A percentile compares a stretch with the other conserved stretches of the same genome.
Conservation (phyloP, 2,329 filamentous ascomycete genomes). For the Neonectria faginata region DNA sequence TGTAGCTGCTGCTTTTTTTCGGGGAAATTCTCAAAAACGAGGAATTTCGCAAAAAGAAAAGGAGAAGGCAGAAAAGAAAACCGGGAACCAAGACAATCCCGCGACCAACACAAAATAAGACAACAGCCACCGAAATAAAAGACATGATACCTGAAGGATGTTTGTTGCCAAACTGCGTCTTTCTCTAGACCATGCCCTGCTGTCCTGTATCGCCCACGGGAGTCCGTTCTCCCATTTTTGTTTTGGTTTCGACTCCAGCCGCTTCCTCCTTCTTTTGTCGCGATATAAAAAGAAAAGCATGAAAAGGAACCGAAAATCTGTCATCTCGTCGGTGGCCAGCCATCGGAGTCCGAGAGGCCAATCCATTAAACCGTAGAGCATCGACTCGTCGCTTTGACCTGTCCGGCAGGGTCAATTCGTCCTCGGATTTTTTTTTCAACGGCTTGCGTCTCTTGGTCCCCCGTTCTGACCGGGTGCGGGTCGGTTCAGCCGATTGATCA, state of each 20-base stretch:
- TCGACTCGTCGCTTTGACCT: slow-evolving; percentile 40
- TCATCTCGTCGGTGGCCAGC: slow-evolving; percentile 34
- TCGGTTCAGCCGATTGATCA: slow-evolving; percentile 65
- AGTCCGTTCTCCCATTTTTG: slow-evolving; percentile 29
- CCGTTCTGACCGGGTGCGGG: slow-evolving; percentile 33
- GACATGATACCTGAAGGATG: slow-evolving; percentile 35
- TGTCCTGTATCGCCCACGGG: slow-evolving; percentile 41
- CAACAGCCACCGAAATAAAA: slow-evolving; percentile 28
- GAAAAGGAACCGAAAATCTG: slow-evolving; percentile 37
- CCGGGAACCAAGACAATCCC: slow-evolving; percentile 24
- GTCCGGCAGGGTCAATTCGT: slow-evolving; percentile 44
- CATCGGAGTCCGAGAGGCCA: slow-evolving; percentile 27
- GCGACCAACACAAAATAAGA: slow-evolving; percentile 31
- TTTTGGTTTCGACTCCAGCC: slow-evolving; percentile 34
- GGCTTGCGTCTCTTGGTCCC: slow-evolving; percentile 37
- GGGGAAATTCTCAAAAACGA: slow-evolving; percentile 22
- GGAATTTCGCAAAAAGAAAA: slow-evolving; percentile 14
- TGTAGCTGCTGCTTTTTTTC: slow-evolving; percentile 39
- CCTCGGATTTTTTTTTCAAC: slow-evolving; percentile 31
- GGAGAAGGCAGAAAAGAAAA: slow-evolving; percentile 30
- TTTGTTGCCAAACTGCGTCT: slow-evolving; percentile 51
- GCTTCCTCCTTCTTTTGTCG: slow-evolving; percentile 32
- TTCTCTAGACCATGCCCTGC: slow-evolving; percentile 41
- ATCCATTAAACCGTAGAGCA: slow-evolving; percentile 22
- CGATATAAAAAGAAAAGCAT: slow-evolving; percentile 31